A percentile compares a stretch with the other conserved stretches of the same genome.
phyloP scores from a whole-genome alignment of 2,329 filamentous ascomycete species.

The Aulographum hederae region DNA sequence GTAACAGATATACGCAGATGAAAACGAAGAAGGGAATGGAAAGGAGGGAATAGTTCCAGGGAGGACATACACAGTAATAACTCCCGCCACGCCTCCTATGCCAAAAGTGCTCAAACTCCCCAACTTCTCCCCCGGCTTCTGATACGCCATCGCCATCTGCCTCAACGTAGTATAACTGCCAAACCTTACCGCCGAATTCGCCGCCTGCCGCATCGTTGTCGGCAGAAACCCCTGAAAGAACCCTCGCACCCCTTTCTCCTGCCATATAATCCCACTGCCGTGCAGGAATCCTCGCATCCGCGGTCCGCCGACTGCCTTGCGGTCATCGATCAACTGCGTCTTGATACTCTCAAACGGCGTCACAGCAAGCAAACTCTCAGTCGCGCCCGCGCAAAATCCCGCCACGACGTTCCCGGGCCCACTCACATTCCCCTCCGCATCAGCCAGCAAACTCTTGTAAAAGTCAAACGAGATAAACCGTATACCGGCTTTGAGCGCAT shows the following conservation, averaged over 20 bases:
- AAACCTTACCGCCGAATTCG: slow-evolving; percentile 85
- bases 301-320: slow-evolving; percentile 58
- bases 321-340: slow-evolving; percentile 92
- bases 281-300: slow-evolving; percentile 85
- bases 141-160: slow-evolving; percentile 82
- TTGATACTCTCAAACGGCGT: slow-evolving; percentile 98
- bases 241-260: slow-evolving; percentile 71
- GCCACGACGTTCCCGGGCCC: slow-evolving; percentile 83
- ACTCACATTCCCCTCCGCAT: slow-evolving; percentile 72
- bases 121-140: slow-evolving; percentile 85
- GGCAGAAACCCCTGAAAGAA: slow-evolving; percentile 97
- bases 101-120: slow-evolving; percentile 76
- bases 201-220: slow-evolving; percentile 83
- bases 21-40: too few relatives aligned
- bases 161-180: slow-evolving; percentile 78
- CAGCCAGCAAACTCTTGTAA: slow-evolving; percentile 69
- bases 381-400: slow-evolving; percentile 86
- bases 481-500: slow-evolving; percentile 93
- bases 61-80: slow-evolving; percentile 77
- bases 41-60: too few relatives aligned
- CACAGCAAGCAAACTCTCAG: slow-evolving; percentile 81
- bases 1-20: slow-evolving; percentile 11
- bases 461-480: slow-evolving; percentile 92
- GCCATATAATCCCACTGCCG: slow-evolving; percentile 69
- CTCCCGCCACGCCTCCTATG: slow-evolving; percentile 71